Evolutionary conservation across 768 basidiomycete species (phyloP), one percentile per base, ranked within the genome.

Genomic region (Chalciporus sphaerocephalus): DNA sequence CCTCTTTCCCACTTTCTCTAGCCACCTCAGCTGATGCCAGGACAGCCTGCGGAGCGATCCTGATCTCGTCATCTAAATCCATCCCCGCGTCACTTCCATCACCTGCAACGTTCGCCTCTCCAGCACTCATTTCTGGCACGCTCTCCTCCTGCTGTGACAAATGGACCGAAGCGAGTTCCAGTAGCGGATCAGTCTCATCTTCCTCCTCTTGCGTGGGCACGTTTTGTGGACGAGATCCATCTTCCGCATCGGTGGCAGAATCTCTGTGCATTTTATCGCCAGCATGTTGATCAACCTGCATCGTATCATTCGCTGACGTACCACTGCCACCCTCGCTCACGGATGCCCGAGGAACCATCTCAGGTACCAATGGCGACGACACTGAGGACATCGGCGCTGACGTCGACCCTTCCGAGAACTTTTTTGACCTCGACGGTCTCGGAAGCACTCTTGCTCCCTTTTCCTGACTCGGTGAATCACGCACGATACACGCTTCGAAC

Each of bases 141-240:
- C 20, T 35, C 25, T 15, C 22, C 22, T 42, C 38, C 13, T 30
- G 13, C 30, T 10, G 37, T 8, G 47, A 54, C n/a, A 60, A 45
- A 33, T 61, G 58, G 18, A 62, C 55, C 13, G 55, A 57, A 30
- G 51, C 61, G n/a, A 62, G 50, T 9, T 58, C 50, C 42, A 62
- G 45, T 35, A 60, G 40, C 40, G 38, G 13, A 35, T 58, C 61
- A 21, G 44, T 6, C 16, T 51, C 63, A n/a, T 60, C 47, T 12
- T 22, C 21, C 6, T 33, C 37, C 13, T 18, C 32, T 12, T 35
- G n/a, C 39, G 3, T 32, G 15, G 13, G 30, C 30, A n/a, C 13
- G 8, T 7, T 16, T 5, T 13, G 22, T 13, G 13, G 28, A 40
- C 36, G 5, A 6, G 30, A n/a, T n/a, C 13, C 24, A 9, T 34